These are phyloP conservation scores for Pleurotus eryngii DNA, from an alignment of 768 basidiomycete species.

Conservation along the genomic window DNA sequence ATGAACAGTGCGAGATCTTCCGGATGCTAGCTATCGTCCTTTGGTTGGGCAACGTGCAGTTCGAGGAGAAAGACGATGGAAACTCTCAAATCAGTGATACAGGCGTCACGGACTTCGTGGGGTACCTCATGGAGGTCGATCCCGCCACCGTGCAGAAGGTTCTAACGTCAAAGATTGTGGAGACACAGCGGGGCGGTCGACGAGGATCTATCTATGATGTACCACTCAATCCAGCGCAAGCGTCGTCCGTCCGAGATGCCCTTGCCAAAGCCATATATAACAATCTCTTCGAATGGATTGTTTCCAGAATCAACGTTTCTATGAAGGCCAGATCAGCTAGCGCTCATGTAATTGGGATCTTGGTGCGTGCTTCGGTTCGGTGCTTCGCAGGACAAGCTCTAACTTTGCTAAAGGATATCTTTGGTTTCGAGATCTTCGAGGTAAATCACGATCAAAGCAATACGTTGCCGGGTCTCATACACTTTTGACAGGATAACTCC, in stretches of 20 bases:
- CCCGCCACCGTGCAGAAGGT: conserved; percentile 78
- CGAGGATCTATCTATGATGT: conserved; percentile 97
- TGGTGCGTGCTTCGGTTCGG: conserved; percentile 44
- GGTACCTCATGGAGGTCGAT: conserved; percentile 91
- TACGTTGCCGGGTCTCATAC: neutral
- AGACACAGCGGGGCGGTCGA: conserved; percentile 89
- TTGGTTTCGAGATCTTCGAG: conserved; percentile 98
- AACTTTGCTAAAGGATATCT: conserved; percentile 72
- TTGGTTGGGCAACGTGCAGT: conserved; percentile 97
- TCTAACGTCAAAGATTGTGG: conserved; percentile 80
- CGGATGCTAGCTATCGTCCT: conserved; percentile 88
- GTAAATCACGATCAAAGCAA: conserved; percentile 30
- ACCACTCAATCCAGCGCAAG: conserved; percentile 90
- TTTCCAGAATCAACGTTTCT: conserved; percentile 90
- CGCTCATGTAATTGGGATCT: conserved; percentile 87
- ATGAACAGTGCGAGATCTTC: conserved; percentile 91
- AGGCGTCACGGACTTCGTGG: conserved; percentile 92
- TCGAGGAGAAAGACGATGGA: conserved; percentile 83
- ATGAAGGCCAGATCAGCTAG: conserved; percentile 83
- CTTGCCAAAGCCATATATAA: conserved; percentile 96
- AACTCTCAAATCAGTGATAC: conserved; percentile 80
- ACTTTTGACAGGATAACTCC: conserved; percentile 72
- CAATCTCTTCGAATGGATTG: conserved; percentile 99
- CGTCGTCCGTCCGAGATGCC: conserved; percentile 84
- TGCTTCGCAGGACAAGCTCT: conserved; percentile 3